Evolutionary conservation across 805 yeast species (phyloP).

Genomic region (Cyberlindnera maclurae): DNA sequence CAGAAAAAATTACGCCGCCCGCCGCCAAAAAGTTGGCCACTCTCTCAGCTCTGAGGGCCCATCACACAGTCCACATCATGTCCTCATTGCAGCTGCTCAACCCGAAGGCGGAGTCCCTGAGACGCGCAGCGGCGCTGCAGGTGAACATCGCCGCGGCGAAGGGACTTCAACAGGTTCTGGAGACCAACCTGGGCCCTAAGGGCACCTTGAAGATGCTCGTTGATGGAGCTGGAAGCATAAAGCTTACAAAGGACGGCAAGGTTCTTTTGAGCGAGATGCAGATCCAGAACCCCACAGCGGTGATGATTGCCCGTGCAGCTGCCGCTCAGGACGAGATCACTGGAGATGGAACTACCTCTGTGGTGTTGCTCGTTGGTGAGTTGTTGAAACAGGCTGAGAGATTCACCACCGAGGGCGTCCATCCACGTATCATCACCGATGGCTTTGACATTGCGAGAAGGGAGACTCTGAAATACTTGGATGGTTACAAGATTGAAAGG

Average conservation of each 20-base stretch:
- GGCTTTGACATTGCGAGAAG: constrained; percentile 90
- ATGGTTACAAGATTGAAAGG: constrained; percentile 48
- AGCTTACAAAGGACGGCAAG: constrained; percentile 95
- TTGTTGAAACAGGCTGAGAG: constrained; percentile 91
- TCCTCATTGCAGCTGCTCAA: constrained; percentile 79
- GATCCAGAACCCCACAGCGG: constrained; percentile 86
- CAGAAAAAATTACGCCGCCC: too few relatives aligned
- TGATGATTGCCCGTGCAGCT: constrained; percentile 93
- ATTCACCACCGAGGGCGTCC: constrained; percentile 87
- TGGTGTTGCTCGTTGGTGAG: constrained; percentile 90
- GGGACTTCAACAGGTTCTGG: constrained; percentile 87
- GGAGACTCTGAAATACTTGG: constrained; percentile 63
- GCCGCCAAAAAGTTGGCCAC: too few relatives aligned
- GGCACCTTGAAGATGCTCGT: constrained; percentile 96
- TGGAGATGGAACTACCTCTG: constrained; percentile 99
- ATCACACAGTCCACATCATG: too few relatives aligned
- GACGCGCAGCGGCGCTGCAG: constrained; percentile 91
- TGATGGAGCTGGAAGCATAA: constrained; percentile 93
- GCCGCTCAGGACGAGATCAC: constrained; percentile 98
- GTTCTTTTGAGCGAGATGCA: constrained; percentile 94
- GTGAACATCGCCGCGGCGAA: constrained; percentile 96
- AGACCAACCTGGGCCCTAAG: constrained; percentile 91
- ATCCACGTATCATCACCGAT: constrained; percentile 89
- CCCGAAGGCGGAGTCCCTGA: constrained; percentile 95
- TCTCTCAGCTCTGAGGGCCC: too few relatives aligned